Evolutionary conservation across 805 yeast genomes (phyloP).

Genomic region (Saccharomyces paradoxus): DNA sequence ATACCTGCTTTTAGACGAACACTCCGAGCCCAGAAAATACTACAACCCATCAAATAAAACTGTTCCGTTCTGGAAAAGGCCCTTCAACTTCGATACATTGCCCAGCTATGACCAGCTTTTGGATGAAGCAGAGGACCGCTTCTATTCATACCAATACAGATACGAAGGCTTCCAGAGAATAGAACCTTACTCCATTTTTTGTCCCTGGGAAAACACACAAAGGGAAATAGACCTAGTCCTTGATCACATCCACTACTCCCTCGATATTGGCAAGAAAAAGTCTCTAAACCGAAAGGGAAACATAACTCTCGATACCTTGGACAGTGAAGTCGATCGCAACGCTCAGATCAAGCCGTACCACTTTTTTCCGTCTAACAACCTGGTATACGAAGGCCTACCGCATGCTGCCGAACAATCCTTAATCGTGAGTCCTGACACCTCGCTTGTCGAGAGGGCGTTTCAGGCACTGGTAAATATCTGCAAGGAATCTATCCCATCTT

Average conservation of each 20-base stretch:
- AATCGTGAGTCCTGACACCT: neutral
- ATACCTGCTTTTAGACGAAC: neutral
- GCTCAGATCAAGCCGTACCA: neutral
- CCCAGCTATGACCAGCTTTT: neutral
- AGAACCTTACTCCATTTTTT: neutral
- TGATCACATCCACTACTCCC: neutral
- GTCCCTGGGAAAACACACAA: neutral
- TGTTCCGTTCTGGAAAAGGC: neutral
- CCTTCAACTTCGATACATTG: neutral
- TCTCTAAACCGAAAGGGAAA: neutral
- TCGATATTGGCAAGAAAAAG: neutral
- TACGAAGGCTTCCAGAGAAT: neutral
- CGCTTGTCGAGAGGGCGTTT: neutral
- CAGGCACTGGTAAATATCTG: neutral
- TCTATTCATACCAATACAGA: neutral
- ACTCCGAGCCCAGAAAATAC: neutral
- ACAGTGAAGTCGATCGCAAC: neutral
- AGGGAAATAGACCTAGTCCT: neutral
- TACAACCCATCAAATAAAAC: neutral
- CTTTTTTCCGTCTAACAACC: neutral
- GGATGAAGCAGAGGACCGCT: neutral
- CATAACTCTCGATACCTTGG: neutral
- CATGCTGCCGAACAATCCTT: neutral
- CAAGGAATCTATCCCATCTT: neutral
- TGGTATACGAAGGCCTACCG: neutral